phyloP scores from a whole-genome alignment of 192 early-diverging fungal species.

The Piromyces sp. region DNA sequence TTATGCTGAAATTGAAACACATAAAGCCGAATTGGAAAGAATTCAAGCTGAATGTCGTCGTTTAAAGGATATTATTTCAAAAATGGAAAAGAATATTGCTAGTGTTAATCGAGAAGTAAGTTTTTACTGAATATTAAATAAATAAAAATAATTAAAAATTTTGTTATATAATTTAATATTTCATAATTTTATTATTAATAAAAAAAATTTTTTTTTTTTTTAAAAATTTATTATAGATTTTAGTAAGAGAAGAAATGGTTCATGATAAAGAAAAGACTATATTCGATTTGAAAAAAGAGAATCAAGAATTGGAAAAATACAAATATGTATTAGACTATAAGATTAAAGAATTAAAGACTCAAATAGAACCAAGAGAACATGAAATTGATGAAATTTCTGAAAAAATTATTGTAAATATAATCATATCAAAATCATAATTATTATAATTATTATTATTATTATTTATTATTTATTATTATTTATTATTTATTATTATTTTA shows the following conservation, averaged over 20 bases:
- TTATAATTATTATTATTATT: too few species aligned
- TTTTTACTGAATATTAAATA: too few species aligned
- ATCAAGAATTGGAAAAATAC: slow-evolving; percentile 45
- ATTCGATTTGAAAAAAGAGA: slow-evolving; percentile 39
- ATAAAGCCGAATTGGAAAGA: slow-evolving; percentile 37
- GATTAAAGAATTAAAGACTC: slow-evolving; percentile 37
- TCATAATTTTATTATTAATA: too few species aligned
- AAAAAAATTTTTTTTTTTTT: too few species aligned
- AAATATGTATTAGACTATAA: slow-evolving; percentile 37
- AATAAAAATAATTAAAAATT: too few species aligned
- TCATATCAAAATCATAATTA: too few species aligned
- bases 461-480: too few species aligned
- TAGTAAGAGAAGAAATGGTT: slow-evolving; percentile 29
- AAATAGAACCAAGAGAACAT: slow-evolving; percentile 36
- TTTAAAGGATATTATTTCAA: slow-evolving; percentile 37
- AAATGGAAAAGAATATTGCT: slow-evolving; percentile 41
- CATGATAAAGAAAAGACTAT: slow-evolving; percentile 36
- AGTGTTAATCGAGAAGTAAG: slow-evolving; percentile 15
- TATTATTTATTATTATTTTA: too few species aligned
- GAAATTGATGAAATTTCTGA: slow-evolving; percentile 26
- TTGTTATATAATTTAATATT: too few species aligned
- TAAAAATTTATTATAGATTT: slow-evolving; percentile 11
- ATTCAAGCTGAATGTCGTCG: slow-evolving; percentile 41
- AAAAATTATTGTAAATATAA: slow-evolving; percentile 14
- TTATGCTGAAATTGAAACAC: slow-evolving; percentile 35